Percentiles rank a stretch among this genome's conserved stretches.
Conservation (phyloP, 2,329 filamentous ascomycete genomes). For the Cytospora paraplurivora region DNA sequence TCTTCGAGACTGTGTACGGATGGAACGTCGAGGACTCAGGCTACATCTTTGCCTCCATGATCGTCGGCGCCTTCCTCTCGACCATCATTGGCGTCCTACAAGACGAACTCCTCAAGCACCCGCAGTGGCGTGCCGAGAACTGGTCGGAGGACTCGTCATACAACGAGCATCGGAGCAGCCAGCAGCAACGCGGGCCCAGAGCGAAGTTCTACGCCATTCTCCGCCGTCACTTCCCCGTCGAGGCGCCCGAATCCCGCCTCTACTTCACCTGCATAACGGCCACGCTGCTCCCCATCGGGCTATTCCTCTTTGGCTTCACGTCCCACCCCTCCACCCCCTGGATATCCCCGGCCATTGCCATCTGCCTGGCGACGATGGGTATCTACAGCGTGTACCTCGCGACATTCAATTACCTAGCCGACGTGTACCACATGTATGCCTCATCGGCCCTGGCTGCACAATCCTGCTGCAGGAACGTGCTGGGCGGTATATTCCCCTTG, state of each 20-base stretch:
- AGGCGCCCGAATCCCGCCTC: slow-evolving; percentile 73
- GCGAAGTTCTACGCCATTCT: slow-evolving; percentile 49
- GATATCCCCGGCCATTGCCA: slow-evolving; percentile 70
- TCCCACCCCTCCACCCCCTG: slow-evolving; percentile 64
- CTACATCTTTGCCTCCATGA: slow-evolving; percentile 73
- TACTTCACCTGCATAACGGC: slow-evolving; percentile 83
- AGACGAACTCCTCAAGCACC: slow-evolving; percentile 62
- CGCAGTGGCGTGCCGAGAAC: slow-evolving; percentile 40
- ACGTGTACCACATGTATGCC: slow-evolving; percentile 83
- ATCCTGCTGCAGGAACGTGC: slow-evolving; percentile 80
- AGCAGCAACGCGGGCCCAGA: slow-evolving; percentile 22
- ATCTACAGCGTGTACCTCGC: slow-evolving; percentile 87
- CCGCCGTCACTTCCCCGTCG: slow-evolving; percentile 49
- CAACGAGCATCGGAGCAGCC: slow-evolving; percentile 30
- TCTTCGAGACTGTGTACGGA: slow-evolving; percentile 68
- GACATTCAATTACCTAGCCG: slow-evolving; percentile 90
- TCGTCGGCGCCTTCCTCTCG: slow-evolving; percentile 65
- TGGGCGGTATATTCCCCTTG: slow-evolving; percentile 80
- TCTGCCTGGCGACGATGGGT: slow-evolving; percentile 77
- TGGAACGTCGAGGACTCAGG: slow-evolving; percentile 71
- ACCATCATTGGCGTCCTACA: slow-evolving; percentile 72
- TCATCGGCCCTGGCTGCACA: slow-evolving; percentile 85
- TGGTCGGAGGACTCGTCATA: slow-evolving; percentile 31
- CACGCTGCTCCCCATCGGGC: slow-evolving; percentile 72
- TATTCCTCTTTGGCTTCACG: slow-evolving; percentile 81